Evolutionary conservation across 169 alveolate species (phyloP).

Genomic region (Eimeria sp.): DNA sequence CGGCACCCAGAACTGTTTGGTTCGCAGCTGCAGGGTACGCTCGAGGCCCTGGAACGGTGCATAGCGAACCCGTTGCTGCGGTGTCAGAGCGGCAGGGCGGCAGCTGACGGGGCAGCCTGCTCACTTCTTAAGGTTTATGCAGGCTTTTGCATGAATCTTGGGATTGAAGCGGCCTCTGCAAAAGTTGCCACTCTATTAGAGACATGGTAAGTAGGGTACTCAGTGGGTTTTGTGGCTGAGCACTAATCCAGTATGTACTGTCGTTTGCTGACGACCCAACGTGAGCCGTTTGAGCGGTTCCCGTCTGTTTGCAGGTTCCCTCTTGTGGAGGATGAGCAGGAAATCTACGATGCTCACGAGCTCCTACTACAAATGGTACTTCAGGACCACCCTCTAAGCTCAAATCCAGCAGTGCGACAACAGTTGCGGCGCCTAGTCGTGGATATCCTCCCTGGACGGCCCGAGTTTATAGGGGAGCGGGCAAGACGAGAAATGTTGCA

Average conservation of each 20-base stretch:
- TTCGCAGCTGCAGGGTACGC: slow-evolving; percentile 43
- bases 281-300: neutral
- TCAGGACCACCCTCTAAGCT: slow-evolving; percentile 55
- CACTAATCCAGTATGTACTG: neutral
- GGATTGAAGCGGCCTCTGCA: neutral
- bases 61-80: slow-evolving; percentile 65
- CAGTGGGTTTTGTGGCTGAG: neutral
- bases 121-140: slow-evolving; percentile 69
- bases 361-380: slow-evolving; percentile 33
- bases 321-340: slow-evolving; percentile 78
- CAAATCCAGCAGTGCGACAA: slow-evolving; percentile 38
- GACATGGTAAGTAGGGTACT: slow-evolving; percentile 32
- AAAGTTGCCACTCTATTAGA: slow-evolving; percentile 40
- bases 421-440: slow-evolving; percentile 65
- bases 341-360: slow-evolving; percentile 70
- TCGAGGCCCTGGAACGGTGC: slow-evolving; percentile 62
- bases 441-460: neutral
- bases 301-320: slow-evolving; percentile 71
- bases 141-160: neutral
- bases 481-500: slow-evolving; percentile 64
- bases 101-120: slow-evolving; percentile 80
- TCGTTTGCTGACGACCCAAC: neutral
- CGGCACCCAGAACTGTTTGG: slow-evolving; percentile 21
- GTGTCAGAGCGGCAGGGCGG: slow-evolving; percentile 60
- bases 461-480: slow-evolving; percentile 59